phyloP scores from a whole-genome alignment of 331 rosid genomes.

The Pyrus hybrid region DNA sequence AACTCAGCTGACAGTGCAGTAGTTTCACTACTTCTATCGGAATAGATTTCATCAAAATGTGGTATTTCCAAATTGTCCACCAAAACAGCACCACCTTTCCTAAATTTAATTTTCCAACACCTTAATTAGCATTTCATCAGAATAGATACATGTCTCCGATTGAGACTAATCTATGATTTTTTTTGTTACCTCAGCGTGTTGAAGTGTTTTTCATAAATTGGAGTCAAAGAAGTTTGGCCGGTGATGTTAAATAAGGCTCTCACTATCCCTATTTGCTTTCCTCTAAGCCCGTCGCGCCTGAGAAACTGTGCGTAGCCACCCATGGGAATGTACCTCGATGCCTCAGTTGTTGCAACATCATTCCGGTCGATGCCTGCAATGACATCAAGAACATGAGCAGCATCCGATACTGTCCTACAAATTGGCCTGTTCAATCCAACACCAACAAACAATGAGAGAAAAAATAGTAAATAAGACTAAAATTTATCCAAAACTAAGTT shows the following conservation, averaged over 20 bases:
- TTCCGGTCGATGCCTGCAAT: slow-evolving; percentile 36
- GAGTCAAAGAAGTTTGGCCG: not conserved
- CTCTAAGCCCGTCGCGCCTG: slow-evolving; percentile 37
- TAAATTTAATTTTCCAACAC: not conserved
- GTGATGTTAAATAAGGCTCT: slow-evolving; percentile 9
- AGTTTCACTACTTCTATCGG: not conserved
- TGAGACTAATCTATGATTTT: not conserved
- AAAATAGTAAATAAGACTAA: not conserved
- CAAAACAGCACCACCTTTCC: slow-evolving; percentile 48
- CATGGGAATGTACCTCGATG: slow-evolving; percentile 44
- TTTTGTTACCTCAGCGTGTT: slow-evolving; percentile 35
- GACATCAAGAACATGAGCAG: slow-evolving; percentile 45
- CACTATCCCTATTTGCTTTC: slow-evolving; percentile 50
- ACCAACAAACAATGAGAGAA: not conserved
- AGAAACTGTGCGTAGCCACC: slow-evolving; percentile 62
- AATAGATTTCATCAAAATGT: not conserved
- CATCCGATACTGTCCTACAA: slow-evolving; percentile 61
- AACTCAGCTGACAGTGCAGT: slow-evolving; percentile 29
- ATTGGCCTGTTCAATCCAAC: slow-evolving; percentile 38
- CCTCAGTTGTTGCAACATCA: slow-evolving; percentile 33
- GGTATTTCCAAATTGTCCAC: slow-evolving; percentile 32
- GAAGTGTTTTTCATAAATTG: slow-evolving; percentile 30
- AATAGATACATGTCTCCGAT: not conserved
- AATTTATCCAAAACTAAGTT: not conserved
- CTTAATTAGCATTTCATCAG: not conserved